Evolutionary conservation across 192 early-diverging fungal species (phyloP), one percentile per base, ranked within the genome.

Genomic region (Paraglomus occultum): DNA sequence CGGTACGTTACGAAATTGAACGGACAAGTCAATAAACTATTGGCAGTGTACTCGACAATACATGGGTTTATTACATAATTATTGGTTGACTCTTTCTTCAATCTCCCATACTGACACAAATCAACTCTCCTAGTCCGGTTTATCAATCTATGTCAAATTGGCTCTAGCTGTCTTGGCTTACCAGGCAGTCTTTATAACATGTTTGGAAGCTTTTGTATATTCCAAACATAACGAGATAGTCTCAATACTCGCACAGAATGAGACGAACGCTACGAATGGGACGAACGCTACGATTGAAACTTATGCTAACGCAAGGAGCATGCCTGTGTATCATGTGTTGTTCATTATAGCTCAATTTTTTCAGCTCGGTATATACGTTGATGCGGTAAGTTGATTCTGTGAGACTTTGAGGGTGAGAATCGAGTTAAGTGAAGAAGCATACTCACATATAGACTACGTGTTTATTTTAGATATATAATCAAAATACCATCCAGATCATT

Each of bases 401-500:
- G 15, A 39, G 49, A 22, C 44, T 61, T n/a, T n/a, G n/a, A n/a
- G n/a, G n/a, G n/a, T n/a, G n/a, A n/a, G n/a, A n/a, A n/a, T n/a
- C n/a, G n/a, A n/a, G n/a, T n/a, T n/a, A n/a, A n/a, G n/a, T n/a
- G n/a, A n/a, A n/a, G 12, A 9, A 58, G 12, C 6, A 70, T 58
- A 57, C 8, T 48, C 22, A 11, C n/a, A n/a, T n/a, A n/a, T n/a
- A n/a, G n/a, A n/a, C 42, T 20, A 60, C 46, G 1, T 31, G 22
- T 9, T 23, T 45, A 9, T 5, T 38, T 49, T 70, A 92, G 84
- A 88, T 97, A 53, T 90, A 85, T 66, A 87, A 94, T 79, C 86
- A 94, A 75, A 97, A 97, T 80, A 95, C 94, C 20, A 95, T 97
- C 67, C 94, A 97, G 73, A 87, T 94, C 51, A 88, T 93, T 54